Percentiles rank a stretch among this genome's conserved stretches.
phyloP scores from a whole-genome alignment of 208 protist species.

The Phytomonas francai region DNA sequence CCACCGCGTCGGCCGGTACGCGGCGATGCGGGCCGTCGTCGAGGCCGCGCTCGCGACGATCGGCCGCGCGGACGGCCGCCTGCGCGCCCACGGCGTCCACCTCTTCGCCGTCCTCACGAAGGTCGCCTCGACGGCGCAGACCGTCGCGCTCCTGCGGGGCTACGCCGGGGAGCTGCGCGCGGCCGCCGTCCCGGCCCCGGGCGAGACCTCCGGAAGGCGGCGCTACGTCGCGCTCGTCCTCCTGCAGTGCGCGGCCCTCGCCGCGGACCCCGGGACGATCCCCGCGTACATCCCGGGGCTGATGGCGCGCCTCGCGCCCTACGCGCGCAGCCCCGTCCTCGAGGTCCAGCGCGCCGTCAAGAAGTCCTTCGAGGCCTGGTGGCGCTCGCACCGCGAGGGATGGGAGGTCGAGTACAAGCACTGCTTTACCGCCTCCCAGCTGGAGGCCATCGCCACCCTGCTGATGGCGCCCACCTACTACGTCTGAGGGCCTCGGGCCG shows the following conservation, averaged over 20 bases:
- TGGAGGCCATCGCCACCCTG: constrained; percentile 38
- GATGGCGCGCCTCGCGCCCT: constrained; percentile 39
- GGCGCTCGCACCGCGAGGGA: constrained; percentile 55
- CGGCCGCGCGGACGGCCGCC: constrained; percentile 32
- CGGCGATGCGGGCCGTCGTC: constrained; percentile 38
- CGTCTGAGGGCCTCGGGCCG: too few species aligned
- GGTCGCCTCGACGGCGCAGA: constrained; percentile 66
- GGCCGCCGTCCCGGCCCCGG: too few species aligned
- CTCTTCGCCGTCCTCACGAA: constrained; percentile 57
- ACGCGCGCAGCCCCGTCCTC: constrained; percentile 22
- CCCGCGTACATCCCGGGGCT: constrained; percentile 47
- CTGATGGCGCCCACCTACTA: constrained; percentile 52
- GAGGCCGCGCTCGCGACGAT: constrained; percentile 39
- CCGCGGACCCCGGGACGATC: constrained; percentile 36
- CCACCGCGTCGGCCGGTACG: constrained; percentile 73
- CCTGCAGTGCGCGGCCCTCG: constrained; percentile 52
- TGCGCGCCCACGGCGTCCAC: constrained; percentile 33
- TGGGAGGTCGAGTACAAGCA: constrained; percentile 61
- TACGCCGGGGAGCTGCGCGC: constrained; percentile 28
- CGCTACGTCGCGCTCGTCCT: constrained; percentile 38
- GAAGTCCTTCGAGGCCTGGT: constrained; percentile 69
- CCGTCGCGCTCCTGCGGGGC: constrained; percentile 23
- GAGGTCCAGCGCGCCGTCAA: constrained; percentile 45
- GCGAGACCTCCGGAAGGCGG: constrained; percentile 8
- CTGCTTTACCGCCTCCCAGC: constrained; percentile 46